Evolutionary conservation across 2,329 filamentous ascomycete species (phyloP).

Genomic region (Colletotrichum viniferum): DNA sequence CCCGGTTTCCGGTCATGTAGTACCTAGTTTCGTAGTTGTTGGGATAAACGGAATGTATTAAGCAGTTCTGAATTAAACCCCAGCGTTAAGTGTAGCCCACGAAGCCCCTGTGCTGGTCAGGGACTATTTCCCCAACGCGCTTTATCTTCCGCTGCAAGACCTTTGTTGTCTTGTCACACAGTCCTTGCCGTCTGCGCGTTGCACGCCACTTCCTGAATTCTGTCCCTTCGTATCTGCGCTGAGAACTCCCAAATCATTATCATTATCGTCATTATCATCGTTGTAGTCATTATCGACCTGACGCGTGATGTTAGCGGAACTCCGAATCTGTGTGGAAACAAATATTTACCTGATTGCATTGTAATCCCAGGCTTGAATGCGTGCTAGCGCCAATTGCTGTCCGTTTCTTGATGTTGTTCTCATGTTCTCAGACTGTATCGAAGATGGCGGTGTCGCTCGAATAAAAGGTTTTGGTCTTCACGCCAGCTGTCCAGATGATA

Average conservation of each 20-base stretch:
- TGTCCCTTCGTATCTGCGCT: neutral
- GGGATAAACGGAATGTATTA: neutral
- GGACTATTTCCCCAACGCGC: accelerated
- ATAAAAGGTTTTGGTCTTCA: neutral
- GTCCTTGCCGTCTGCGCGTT: neutral
- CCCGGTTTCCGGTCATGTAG: accelerated
- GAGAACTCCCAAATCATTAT: neutral
- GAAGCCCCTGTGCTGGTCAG: neutral
- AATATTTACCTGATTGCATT: neutral
- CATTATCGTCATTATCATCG: neutral
- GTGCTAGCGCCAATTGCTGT: accelerated
- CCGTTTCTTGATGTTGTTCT: neutral
- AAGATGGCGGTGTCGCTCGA: neutral
- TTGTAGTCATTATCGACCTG: neutral
- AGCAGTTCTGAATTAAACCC: neutral
- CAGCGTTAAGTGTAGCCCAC: neutral
- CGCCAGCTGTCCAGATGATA: neutral
- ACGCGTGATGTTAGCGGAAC: neutral
- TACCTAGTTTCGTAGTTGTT: neutral
- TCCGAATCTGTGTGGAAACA: neutral
- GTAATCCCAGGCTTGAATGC: neutral
- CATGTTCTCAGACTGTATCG: neutral
- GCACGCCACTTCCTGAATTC: neutral
- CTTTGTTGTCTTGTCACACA: neutral
- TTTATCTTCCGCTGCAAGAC: neutral